Evolutionary conservation across 1,284 basidiomycete genomes (phyloP), one percentile per base, ranked within the genome.

Genomic region (Moniliella sp.): DNA sequence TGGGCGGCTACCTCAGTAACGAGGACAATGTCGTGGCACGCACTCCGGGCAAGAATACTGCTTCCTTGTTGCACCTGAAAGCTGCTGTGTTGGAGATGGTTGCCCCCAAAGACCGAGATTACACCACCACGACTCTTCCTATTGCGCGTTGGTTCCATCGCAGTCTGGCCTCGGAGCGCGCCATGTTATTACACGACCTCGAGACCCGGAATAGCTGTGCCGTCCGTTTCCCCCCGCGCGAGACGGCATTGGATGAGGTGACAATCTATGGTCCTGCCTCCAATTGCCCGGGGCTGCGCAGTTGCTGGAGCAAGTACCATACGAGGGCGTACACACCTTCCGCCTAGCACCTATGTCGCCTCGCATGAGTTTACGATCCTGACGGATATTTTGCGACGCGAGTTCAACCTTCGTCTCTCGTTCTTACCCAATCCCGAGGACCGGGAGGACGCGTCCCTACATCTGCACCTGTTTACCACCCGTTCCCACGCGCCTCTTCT

Each of bases 21-120:
- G 88, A 94, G 60, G 88, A 97, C 65, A 97, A 97, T 54, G 88
- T 97, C 32, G 75, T 97, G 27, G 88, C 88, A 13, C 72, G 88
- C 30, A 97, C 88, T 3, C 88, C 88, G 4, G 83, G 84, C 27
- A 97, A 97, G 70, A 97, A 97, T 56, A 81, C 82, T 5, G 76
- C 78, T 60, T 91, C 88, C 65, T 97, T 50, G n/a, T 84, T 94
- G 51, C 82, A 88, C 57, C 67, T 97, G 47, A 94, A 91, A 66
- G 76, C 80, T 57, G 78, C 81, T 17, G 83, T 97, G 34, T 91
- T 93, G 83, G 88, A 94, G 64, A 68, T 94, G 45, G 84, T 97
- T 25, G 82, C 78, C 59, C 82, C 83, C 17, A 94, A 93, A 74
- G 88, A 94, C 62, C 91, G 88, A 66, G 86, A 94, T 61, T 94